Evolutionary conservation across 306 rosid species (phyloP).

Genomic region (Cucurbita argyrosperma): DNA sequence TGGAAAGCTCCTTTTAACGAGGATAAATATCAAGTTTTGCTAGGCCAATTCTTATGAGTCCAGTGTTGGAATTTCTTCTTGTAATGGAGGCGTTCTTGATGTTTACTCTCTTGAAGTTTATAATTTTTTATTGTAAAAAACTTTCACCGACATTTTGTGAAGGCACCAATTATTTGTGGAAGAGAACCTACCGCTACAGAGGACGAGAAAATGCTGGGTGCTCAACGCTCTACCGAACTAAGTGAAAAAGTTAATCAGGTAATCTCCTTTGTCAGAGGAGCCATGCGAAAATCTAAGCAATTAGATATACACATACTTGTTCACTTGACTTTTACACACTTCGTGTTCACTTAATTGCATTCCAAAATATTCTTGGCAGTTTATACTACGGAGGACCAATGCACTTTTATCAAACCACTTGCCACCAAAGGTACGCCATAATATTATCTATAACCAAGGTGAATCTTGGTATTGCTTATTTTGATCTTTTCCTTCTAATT

Average conservation of each 20-base stretch:
- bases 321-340: background rate
- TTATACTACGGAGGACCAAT: slow-evolving; percentile 79
- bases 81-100: background rate
- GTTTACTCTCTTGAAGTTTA: background rate
- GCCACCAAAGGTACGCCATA: slow-evolving; percentile 76
- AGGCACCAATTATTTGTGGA: slow-evolving; percentile 89
- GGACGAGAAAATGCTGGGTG: slow-evolving; percentile 76
- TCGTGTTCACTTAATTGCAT: background rate
- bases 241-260: slow-evolving; percentile 84
- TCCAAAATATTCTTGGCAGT: slow-evolving; percentile 34
- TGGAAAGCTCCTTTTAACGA: background rate
- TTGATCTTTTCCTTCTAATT: background rate
- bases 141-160: slow-evolving; percentile 15
- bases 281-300: background rate
- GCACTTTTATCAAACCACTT: slow-evolving; percentile 81
- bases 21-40: background rate
- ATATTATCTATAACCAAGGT: slow-evolving; percentile 9
- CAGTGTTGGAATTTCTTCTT: background rate
- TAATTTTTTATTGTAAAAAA: background rate
- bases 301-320: background rate
- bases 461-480: background rate
- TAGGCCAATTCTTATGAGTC: background rate
- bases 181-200: slow-evolving; percentile 76
- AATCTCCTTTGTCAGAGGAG: background rate
- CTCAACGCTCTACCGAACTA: slow-evolving; percentile 69